Percentiles rank a stretch among this genome's conserved stretches.
These are phyloP conservation scores for Phialemoniopsis sp. DNA, from an alignment of 2,329 filamentous ascomycete species.

Conservation along the genomic window DNA sequence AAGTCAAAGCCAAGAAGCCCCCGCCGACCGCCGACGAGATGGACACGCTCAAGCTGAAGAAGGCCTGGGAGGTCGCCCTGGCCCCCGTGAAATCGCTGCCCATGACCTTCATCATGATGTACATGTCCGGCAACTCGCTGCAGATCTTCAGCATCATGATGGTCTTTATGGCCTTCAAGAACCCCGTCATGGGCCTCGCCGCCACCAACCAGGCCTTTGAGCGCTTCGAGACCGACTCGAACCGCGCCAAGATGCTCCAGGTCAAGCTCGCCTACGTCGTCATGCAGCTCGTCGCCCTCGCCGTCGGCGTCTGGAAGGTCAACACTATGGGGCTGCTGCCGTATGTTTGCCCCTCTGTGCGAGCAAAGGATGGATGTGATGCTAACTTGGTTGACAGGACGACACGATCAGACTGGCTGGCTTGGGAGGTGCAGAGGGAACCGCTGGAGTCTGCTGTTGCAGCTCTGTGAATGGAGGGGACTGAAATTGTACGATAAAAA, in stretches of 20 bases:
- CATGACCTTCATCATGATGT: slow-evolving; percentile 99
- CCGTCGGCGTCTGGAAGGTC: slow-evolving; percentile 90
- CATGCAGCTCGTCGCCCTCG: slow-evolving; percentile 82
- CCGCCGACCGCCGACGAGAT: slow-evolving; percentile 77
- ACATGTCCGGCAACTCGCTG: slow-evolving; percentile 97
- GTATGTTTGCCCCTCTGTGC: slow-evolving; percentile 40
- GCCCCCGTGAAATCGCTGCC: slow-evolving; percentile 90
- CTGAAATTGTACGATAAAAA: no score
- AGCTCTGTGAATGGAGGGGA: slow-evolving; percentile 38
- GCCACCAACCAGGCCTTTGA: slow-evolving; percentile 85
- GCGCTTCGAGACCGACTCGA: slow-evolving; percentile 81
- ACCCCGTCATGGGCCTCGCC: slow-evolving; percentile 79
- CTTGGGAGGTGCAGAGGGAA: slow-evolving; percentile 79
- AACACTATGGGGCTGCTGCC: slow-evolving; percentile 94
- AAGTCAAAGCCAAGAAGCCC: slow-evolving; percentile 46
- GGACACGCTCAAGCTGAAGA: slow-evolving; percentile 95
- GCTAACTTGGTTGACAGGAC: slow-evolving; percentile 51
- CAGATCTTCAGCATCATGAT: slow-evolving; percentile 99
- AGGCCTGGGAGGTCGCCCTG: slow-evolving; percentile 95
- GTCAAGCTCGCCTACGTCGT: slow-evolving; percentile 86
- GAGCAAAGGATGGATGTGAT: neutral
- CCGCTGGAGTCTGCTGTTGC: slow-evolving; percentile 63
- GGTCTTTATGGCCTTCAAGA: slow-evolving; percentile 99
- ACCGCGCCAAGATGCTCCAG: slow-evolving; percentile 66
- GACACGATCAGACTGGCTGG: slow-evolving; percentile 94